Conservation (phyloP, 2,329 filamentous ascomycete genomes). For the Pseudogymnoascus pannorum region DNA sequence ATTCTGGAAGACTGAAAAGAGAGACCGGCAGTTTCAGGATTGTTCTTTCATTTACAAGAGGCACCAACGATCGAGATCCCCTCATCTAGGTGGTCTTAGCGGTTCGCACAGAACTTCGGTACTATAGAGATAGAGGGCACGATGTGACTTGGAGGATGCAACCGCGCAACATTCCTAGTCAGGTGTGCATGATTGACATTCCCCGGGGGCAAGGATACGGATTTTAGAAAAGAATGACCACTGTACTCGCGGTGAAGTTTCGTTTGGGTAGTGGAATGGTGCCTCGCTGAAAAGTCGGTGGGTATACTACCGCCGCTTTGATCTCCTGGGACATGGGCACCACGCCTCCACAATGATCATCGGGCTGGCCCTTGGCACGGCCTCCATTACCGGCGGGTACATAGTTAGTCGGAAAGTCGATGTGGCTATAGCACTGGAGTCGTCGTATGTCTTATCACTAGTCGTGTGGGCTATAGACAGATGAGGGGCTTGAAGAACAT, state of each 20-base stretch:
- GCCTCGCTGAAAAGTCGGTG: background rate
- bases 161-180: background rate
- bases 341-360: background rate
- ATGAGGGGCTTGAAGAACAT: background rate
- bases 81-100: background rate
- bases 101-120: conserved; percentile 4
- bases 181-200: background rate
- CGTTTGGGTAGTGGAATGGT: background rate
- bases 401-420: background rate
- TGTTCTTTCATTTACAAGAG: background rate
- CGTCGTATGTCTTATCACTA: background rate
- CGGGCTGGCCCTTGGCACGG: background rate
- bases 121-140: background rate
- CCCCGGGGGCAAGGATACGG: background rate
- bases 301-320: background rate
- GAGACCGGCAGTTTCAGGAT: background rate
- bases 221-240: background rate
- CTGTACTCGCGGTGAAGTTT: background rate
- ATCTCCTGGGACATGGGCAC: background rate
- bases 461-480: background rate
- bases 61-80: conserved; percentile 1
- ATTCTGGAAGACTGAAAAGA: conserved; percentile 5
- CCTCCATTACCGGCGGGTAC: background rate
- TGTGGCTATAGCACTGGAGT: background rate
- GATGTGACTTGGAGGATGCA: conserved; percentile 3